These are phyloP conservation scores for Entrophospora sp. DNA, from an alignment of 192 early-diverging fungal species.

Conservation along the genomic window DNA sequence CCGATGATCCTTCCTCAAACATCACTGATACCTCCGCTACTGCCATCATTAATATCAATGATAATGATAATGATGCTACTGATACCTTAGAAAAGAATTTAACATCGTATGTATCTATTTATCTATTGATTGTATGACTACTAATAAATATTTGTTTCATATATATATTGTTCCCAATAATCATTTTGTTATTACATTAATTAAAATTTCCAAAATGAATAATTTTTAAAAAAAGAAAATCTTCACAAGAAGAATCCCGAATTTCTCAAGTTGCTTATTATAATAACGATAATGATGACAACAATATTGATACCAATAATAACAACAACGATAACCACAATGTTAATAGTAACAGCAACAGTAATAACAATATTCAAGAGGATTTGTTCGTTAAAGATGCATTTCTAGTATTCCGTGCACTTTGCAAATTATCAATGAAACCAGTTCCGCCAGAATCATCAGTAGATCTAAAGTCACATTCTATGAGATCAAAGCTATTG, in stretches of 20 bases:
- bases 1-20: no score
- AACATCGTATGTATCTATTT: background rate
- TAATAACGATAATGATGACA: no score
- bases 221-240: conserved; percentile 4
- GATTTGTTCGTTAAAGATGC: conserved; percentile 55
- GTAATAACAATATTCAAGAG: conserved; percentile 18
- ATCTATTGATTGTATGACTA: background rate
- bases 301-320: no score
- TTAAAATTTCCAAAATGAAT: conserved; percentile 1
- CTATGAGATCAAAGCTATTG: conserved; percentile 77
- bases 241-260: background rate
- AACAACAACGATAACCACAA: no score
- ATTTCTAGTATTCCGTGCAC: conserved; percentile 74
- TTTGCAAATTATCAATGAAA: conserved; percentile 88
- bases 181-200: background rate
- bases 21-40: no score
- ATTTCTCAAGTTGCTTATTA: no score
- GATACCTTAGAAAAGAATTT: background rate
- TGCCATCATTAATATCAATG: no score
- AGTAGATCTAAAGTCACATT: conserved; percentile 67
- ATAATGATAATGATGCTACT: no score
- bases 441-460: conserved; percentile 54
- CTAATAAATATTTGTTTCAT: background rate
- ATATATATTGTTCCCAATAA: background rate
- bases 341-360: no score